A percentile compares a stretch with the other conserved stretches of the same genome.
These are phyloP conservation scores for Lachancea quebecensis DNA, from an alignment of 805 yeast species.

Conservation along the genomic window DNA sequence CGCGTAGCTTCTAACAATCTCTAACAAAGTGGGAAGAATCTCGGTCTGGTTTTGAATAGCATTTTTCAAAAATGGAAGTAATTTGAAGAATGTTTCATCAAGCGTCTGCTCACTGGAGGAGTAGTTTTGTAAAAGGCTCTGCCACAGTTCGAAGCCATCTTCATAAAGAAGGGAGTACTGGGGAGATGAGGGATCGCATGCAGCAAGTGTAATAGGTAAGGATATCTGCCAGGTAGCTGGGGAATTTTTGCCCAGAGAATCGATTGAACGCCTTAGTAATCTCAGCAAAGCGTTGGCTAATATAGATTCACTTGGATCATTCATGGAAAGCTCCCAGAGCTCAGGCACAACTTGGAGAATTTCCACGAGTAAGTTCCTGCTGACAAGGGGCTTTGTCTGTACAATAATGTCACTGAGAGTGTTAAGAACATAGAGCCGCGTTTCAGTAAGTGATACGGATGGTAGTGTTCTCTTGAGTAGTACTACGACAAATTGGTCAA, in stretches of 20 bases:
- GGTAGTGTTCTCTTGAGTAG: slow-evolving; percentile 43
- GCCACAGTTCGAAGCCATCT: slow-evolving; percentile 85
- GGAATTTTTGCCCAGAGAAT: slow-evolving; percentile 49
- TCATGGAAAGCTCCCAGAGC: slow-evolving; percentile 60
- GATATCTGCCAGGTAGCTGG: slow-evolving; percentile 47
- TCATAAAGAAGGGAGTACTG: slow-evolving; percentile 58
- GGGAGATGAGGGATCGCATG: slow-evolving; percentile 57
- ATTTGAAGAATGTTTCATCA: slow-evolving; percentile 35
- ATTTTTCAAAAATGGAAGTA: slow-evolving; percentile 46
- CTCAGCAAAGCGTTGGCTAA: slow-evolving; percentile 47
- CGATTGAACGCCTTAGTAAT: slow-evolving; percentile 48
- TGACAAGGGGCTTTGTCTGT: slow-evolving; percentile 57
- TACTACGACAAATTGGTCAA: slow-evolving; percentile 44
- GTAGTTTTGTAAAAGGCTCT: slow-evolving; percentile 54
- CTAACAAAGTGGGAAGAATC: slow-evolving; percentile 55
- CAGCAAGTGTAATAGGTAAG: slow-evolving; percentile 53
- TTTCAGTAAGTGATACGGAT: slow-evolving; percentile 55
- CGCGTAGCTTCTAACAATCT: slow-evolving; percentile 57
- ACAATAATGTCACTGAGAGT: slow-evolving; percentile 58
- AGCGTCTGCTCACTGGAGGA: slow-evolving; percentile 34
- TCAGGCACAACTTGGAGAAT: slow-evolving; percentile 57
- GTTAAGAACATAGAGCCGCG: slow-evolving; percentile 66
- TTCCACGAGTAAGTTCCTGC: slow-evolving; percentile 43
- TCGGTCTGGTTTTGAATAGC: slow-evolving; percentile 70
- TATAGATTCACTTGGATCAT: slow-evolving; percentile 31